Conservation (phyloP, 2,329 filamentous ascomycete species). For the Cadophora luteo-olivacea region DNA sequence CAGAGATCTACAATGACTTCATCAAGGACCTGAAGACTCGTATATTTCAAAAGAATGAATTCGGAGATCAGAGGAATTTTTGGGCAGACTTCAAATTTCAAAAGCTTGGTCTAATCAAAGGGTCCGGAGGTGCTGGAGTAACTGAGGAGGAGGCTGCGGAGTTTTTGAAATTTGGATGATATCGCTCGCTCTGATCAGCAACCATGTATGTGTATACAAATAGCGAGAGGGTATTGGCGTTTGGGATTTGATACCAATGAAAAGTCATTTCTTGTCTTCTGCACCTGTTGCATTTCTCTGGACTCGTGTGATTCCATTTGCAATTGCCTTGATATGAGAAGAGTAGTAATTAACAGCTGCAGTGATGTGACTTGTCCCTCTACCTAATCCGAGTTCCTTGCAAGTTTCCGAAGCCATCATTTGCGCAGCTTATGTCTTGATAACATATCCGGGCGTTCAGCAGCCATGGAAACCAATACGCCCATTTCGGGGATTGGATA, state of each 20-base stretch:
- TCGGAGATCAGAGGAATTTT: conserved; percentile 74
- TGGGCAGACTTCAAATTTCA: conserved; percentile 77
- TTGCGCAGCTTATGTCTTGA: no score
- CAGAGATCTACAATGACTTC: conserved; percentile 77
- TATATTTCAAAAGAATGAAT: conserved; percentile 67
- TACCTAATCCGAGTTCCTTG: no score
- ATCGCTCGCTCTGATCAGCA: neutral
- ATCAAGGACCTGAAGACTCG: conserved; percentile 74
- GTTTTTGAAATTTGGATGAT: conserved; percentile 17
- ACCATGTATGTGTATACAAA: neutral
- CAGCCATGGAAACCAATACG: neutral
- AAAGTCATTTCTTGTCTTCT: neutral
- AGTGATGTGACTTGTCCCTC: no score
- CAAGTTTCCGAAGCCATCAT: no score
- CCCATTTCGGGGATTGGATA: neutral
- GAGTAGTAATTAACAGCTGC: no score
- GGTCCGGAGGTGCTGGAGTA: conserved; percentile 69
- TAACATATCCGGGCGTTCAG: no score
- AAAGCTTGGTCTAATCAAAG: conserved; percentile 76
- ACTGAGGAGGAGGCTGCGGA: conserved; percentile 73
- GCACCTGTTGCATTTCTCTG: neutral
- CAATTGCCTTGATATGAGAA: neutral
- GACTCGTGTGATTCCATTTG: neutral
- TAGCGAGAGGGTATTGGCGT: neutral
- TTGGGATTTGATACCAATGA: conserved; percentile 3